phyloP scores from a whole-genome alignment of 2,329 filamentous ascomycete genomes.

The Pyricularia pennisetigena region DNA sequence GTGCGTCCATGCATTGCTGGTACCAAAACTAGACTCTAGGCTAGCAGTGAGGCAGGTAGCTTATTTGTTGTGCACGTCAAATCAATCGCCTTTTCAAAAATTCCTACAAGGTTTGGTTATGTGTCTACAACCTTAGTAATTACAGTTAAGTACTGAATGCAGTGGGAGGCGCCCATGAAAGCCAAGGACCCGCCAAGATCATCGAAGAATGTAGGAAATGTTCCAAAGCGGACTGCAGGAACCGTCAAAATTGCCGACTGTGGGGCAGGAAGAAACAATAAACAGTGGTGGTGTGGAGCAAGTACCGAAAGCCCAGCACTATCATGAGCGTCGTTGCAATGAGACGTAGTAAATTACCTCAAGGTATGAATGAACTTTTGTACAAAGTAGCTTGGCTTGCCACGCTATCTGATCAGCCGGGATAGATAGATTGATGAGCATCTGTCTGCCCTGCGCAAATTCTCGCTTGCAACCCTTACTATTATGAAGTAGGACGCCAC shows the following conservation, averaged over 20 bases:
- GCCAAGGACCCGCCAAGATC: background rate
- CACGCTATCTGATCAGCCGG: too few species aligned
- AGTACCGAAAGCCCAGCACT: background rate
- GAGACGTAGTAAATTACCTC: background rate
- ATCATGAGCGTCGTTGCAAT: background rate
- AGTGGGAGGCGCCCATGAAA: background rate
- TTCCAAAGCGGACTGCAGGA: background rate
- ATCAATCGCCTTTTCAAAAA: background rate
- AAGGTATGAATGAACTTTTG: background rate
- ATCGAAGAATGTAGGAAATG: background rate
- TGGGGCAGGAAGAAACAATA: background rate
- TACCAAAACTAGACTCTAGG: background rate
- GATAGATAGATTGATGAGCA: background rate
- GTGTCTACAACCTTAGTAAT: background rate
- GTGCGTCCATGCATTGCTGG: background rate
- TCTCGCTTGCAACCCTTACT: background rate
- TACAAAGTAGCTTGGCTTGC: background rate
- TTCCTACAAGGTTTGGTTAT: background rate
- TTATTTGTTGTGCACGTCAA: background rate
- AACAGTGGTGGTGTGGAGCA: background rate
- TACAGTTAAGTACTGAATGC: too few species aligned
- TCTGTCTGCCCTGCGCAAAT: background rate
- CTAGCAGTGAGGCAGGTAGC: background rate
- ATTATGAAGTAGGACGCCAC: background rate
- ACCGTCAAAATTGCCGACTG: background rate